Percentiles rank a stretch among this genome's conserved stretches.
These are phyloP conservation scores for Pseudogymnoascus destructans DNA, from an alignment of 2,329 filamentous ascomycete species.

Conservation along the genomic window DNA sequence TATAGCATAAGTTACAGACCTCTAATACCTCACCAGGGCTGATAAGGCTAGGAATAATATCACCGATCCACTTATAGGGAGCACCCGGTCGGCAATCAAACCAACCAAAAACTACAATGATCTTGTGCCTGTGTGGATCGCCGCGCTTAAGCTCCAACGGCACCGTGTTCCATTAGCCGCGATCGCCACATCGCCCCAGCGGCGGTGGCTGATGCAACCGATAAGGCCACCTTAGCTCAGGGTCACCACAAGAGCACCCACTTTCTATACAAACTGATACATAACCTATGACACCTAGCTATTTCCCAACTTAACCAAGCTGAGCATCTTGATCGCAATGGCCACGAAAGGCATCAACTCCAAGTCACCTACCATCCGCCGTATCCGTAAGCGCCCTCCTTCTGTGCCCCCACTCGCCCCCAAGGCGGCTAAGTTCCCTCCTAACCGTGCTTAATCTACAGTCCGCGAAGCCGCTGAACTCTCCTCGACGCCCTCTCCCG, in stretches of 20 bases:
- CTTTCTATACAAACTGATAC: not conserved
- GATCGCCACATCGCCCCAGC: not conserved
- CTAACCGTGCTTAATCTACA: constrained; percentile 24
- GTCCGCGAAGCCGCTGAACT: constrained; percentile 88
- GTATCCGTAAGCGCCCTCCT: constrained; percentile 49
- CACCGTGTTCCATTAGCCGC: not conserved
- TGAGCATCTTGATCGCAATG: constrained; percentile 3
- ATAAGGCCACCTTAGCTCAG: constrained; percentile 6
- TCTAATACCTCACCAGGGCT: not conserved
- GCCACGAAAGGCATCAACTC: constrained; percentile 39
- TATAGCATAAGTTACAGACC: not conserved
- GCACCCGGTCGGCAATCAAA: not conserved
- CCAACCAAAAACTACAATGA: not conserved
- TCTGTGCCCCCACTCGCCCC: constrained; percentile 14
- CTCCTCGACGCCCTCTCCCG: constrained; percentile 62
- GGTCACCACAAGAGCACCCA: not conserved
- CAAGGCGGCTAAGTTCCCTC: not conserved
- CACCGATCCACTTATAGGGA: not conserved
- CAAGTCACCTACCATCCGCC: constrained; percentile 72
- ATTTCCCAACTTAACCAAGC: not conserved
- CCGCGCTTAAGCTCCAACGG: not conserved
- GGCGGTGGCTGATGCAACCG: not conserved
- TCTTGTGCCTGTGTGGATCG: constrained; percentile 3
- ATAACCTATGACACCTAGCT: not conserved
- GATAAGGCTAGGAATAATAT: not conserved